phyloP scores from a whole-genome alignment of 441 rosid genomes.

The Euphorbia corollata region DNA sequence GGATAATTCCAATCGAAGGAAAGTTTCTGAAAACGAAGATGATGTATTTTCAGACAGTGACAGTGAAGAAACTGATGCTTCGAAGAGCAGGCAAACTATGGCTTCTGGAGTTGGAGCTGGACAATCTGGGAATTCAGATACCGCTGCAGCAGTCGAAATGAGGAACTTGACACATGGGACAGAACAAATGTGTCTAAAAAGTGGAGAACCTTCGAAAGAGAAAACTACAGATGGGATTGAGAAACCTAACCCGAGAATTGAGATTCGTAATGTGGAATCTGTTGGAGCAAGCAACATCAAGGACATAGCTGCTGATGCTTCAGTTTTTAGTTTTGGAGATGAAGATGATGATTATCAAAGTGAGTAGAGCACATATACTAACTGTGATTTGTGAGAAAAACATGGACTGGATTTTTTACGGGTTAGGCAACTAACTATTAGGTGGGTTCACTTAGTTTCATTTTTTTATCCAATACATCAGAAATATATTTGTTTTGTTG shows the following conservation, averaged over 20 bases:
- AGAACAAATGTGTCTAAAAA: slow-evolving; percentile 23
- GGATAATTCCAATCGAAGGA: slow-evolving; percentile 22
- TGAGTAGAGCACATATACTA: slow-evolving; percentile 25
- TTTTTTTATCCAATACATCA: too few relatives aligned
- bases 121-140: slow-evolving; percentile 12
- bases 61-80: slow-evolving; percentile 40
- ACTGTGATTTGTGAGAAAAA: too few relatives aligned
- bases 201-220: slow-evolving; percentile 22
- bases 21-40: slow-evolving; percentile 36
- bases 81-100: slow-evolving; percentile 26
- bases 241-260: slow-evolving; percentile 23
- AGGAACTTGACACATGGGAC: slow-evolving; percentile 25
- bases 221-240: slow-evolving; percentile 1
- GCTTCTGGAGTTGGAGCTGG: slow-evolving; percentile 16
- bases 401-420: too few relatives aligned
- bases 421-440: too few relatives aligned
- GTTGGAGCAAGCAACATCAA: slow-evolving; percentile 45
- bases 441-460: too few relatives aligned
- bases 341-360: slow-evolving; percentile 58
- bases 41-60: slow-evolving; percentile 73
- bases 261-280: slow-evolving; percentile 22
- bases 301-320: slow-evolving; percentile 75
- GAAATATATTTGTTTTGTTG: too few relatives aligned
- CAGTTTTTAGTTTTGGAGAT: slow-evolving; percentile 68
- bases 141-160: slow-evolving; percentile 20